Percentiles rank a stretch among this genome's conserved stretches.
Evolutionary conservation across 2,329 filamentous ascomycete species (phyloP).

Genomic region (Verticillium klebahnii): DNA sequence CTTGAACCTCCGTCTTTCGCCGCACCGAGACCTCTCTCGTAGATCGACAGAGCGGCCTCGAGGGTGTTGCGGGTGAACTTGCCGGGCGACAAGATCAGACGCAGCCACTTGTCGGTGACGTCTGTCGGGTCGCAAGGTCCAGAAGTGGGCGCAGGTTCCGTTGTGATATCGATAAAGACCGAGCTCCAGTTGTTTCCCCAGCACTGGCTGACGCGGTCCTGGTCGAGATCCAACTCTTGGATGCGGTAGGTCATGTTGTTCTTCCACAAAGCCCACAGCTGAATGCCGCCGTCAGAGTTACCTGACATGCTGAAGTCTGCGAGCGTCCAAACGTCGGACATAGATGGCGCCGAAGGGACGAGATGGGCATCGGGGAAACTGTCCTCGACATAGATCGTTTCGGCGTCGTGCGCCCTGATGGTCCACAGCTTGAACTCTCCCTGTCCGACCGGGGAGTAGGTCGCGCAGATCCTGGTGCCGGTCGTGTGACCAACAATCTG

Average conservation of each 20-base stretch:
- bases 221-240: constrained; percentile 67
- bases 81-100: constrained; percentile 77
- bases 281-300: constrained; percentile 48
- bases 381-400: constrained; percentile 64
- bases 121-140: constrained; percentile 62
- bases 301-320: constrained; percentile 67
- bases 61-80: constrained; percentile 75
- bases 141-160: constrained; percentile 51
- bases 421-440: constrained; percentile 95
- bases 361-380: constrained; percentile 61
- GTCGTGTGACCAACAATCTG: constrained; percentile 59
- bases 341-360: constrained; percentile 64
- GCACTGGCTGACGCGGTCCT: constrained; percentile 55
- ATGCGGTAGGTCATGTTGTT: constrained; percentile 76
- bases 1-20: constrained; percentile 34
- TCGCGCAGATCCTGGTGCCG: constrained; percentile 59
- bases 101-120: constrained; percentile 78
- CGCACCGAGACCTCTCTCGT: constrained; percentile 58
- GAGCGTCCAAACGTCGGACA: constrained; percentile 73
- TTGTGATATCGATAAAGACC: constrained; percentile 56
- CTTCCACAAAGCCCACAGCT: constrained; percentile 78
- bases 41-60: constrained; percentile 78
- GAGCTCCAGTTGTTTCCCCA: constrained; percentile 69
- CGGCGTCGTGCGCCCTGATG: constrained; percentile 59
- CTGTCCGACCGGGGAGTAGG: constrained; percentile 81